A percentile compares a stretch with the other conserved stretches of the same genome.
phyloP scores from a whole-genome alignment of 805 yeast genomes.

The Diddensiella caesifluorescens region DNA sequence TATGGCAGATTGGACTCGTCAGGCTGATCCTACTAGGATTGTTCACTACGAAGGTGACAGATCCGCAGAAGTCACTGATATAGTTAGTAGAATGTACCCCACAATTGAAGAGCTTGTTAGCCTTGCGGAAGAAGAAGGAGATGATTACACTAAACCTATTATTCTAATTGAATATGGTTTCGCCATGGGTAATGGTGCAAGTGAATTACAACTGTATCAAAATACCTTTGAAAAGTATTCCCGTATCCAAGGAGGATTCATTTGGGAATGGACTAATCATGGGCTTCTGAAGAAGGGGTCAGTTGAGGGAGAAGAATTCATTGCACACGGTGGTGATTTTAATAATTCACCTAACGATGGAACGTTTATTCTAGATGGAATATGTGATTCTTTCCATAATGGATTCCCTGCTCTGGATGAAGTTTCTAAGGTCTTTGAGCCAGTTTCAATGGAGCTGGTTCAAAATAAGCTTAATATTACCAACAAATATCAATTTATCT shows the following conservation, averaged over 20 bases:
- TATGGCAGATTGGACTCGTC: constrained; percentile 26
- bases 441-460: constrained; percentile 17
- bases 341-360: constrained; percentile 34
- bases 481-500: constrained; percentile 5
- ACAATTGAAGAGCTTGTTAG: constrained; percentile 15
- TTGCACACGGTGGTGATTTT: constrained; percentile 35
- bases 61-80: constrained; percentile 26
- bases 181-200: constrained; percentile 38
- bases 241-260: constrained; percentile 33
- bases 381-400: constrained; percentile 28
- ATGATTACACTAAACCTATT: constrained; percentile 26
- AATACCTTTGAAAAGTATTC: constrained; percentile 29
- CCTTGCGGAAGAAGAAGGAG: background rate
- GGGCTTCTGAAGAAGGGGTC: constrained; percentile 24
- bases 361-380: constrained; percentile 33
- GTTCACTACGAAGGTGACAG: constrained; percentile 34
- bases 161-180: constrained; percentile 34
- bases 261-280: constrained; percentile 37
- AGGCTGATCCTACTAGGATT: constrained; percentile 27
- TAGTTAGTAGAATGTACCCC: constrained; percentile 32
- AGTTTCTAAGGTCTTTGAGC: constrained; percentile 30
- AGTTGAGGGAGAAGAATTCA: constrained; percentile 12
- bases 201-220: constrained; percentile 30
- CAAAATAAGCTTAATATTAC: background rate
- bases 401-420: constrained; percentile 33